These are phyloP conservation scores for Solanum pennellii DNA, from an alignment of 257 asterid species.

Conservation along the genomic window DNA sequence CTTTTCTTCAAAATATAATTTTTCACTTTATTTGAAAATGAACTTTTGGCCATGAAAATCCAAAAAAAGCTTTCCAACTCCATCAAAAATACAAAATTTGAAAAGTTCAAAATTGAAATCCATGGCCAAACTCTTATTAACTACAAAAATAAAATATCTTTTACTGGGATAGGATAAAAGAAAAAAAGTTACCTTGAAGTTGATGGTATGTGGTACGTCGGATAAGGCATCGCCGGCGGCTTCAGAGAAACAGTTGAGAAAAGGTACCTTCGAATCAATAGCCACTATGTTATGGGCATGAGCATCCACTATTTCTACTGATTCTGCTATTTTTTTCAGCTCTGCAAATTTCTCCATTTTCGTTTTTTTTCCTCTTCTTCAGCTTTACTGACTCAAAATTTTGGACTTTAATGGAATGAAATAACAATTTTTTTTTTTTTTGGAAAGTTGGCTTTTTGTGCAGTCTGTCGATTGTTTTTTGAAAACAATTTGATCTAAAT, in stretches of 20 bases:
- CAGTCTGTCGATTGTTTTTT: no score
- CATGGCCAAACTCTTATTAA: no score
- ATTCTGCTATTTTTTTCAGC: slow-evolving; percentile 49
- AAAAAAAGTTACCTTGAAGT: slow-evolving; percentile 50
- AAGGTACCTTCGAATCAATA: slow-evolving; percentile 53
- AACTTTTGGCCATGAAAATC: neutral
- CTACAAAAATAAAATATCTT: no score
- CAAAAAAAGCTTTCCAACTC: no score
- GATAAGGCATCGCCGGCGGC: slow-evolving; percentile 70
- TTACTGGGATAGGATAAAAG: no score
- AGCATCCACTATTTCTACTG: slow-evolving; percentile 60
- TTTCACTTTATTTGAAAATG: neutral
- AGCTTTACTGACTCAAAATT: neutral
- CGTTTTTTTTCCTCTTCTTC: neutral
- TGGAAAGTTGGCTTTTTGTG: neutral
- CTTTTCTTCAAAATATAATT: neutral
- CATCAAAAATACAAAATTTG: no score
- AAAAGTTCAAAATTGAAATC: no score
- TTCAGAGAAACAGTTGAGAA: slow-evolving; percentile 71
- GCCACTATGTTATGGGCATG: slow-evolving; percentile 93
- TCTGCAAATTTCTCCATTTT: slow-evolving; percentile 48
- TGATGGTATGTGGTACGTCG: slow-evolving; percentile 51
- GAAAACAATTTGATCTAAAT: no score
- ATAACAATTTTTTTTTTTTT: neutral
- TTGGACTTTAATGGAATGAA: neutral